Conservation (phyloP, 129 eudicot genomes). For the Helichrysum umbraculigerum region DNA sequence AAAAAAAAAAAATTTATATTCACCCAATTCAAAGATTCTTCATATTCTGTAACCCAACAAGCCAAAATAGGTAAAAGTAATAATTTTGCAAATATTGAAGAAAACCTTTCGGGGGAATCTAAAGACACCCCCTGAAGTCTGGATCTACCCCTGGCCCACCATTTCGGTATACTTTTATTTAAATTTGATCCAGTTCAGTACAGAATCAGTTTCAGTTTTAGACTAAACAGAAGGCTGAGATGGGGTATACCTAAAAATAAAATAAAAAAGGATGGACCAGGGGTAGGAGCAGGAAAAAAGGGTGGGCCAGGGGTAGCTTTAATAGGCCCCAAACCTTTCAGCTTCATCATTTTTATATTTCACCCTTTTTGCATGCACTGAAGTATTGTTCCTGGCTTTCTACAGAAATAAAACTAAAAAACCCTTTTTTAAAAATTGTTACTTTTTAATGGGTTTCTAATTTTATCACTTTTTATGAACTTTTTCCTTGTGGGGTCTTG, state of each 20-base stretch:
- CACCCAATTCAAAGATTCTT: constrained; percentile 33
- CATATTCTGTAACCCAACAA: constrained; percentile 21
- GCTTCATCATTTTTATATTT: neutral
- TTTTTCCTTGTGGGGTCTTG: constrained; percentile 33
- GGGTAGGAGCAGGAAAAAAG: no score
- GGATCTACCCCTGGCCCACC: no score
- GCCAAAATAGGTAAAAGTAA: constrained; percentile 1
- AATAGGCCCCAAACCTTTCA: no score
- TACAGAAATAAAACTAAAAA: constrained; percentile 10
- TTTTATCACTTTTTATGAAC: constrained; percentile 7
- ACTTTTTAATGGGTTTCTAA: constrained; percentile 3
- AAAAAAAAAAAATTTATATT: constrained; percentile 2
- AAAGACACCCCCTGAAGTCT: no score
- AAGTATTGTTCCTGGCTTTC: neutral
- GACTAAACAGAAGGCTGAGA: no score
- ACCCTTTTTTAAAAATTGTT: neutral
- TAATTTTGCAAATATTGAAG: neutral
- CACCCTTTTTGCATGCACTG: constrained; percentile 23
- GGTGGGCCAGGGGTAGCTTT: no score
- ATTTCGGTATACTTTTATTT: no score
- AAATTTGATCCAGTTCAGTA: no score
- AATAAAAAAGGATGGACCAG: no score
- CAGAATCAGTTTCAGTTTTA: no score
- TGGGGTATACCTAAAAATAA: no score
- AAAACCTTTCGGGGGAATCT: no score